These are phyloP conservation scores for Capsella rubella DNA, from an alignment of 441 rosid species.

Conservation along the genomic window DNA sequence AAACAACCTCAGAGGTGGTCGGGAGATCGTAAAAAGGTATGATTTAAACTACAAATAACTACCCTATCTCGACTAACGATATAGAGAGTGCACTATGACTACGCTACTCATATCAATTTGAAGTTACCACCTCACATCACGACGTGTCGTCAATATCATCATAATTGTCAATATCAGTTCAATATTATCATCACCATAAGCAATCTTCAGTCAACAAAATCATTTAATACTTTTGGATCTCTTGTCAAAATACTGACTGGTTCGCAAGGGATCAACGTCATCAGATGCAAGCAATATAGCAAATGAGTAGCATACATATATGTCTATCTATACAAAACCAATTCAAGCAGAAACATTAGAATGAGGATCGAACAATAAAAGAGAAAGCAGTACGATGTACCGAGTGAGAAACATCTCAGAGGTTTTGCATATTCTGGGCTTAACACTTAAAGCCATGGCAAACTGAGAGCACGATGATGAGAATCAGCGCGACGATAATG, in stretches of 20 bases:
- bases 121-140: not conserved
- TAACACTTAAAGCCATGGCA: constrained; percentile 90
- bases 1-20: constrained; percentile 16
- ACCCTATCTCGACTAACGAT: not conserved
- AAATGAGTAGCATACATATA: constrained; percentile 43
- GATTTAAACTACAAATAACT: not conserved
- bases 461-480: constrained; percentile 77
- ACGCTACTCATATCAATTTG: not conserved
- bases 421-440: constrained; percentile 23
- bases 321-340: constrained; percentile 52
- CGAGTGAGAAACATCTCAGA: constrained; percentile 43
- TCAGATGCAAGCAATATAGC: constrained; percentile 37
- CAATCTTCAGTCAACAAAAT: constrained; percentile 36
- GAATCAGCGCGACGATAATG: constrained; percentile 73
- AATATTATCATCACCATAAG: constrained; percentile 18
- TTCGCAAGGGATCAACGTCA: constrained; percentile 38
- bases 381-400: constrained; percentile 35
- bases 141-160: not conserved
- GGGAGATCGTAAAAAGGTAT: not conserved
- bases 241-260: constrained; percentile 28
- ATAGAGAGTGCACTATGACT: not conserved
- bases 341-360: constrained; percentile 45
- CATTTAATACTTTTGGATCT: constrained; percentile 35
- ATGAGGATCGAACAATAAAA: constrained; percentile 37
- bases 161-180: not conserved